These are phyloP conservation scores for Oryza punctata DNA, from an alignment of 176 grass and related monocot species.

Conservation along the genomic window DNA sequence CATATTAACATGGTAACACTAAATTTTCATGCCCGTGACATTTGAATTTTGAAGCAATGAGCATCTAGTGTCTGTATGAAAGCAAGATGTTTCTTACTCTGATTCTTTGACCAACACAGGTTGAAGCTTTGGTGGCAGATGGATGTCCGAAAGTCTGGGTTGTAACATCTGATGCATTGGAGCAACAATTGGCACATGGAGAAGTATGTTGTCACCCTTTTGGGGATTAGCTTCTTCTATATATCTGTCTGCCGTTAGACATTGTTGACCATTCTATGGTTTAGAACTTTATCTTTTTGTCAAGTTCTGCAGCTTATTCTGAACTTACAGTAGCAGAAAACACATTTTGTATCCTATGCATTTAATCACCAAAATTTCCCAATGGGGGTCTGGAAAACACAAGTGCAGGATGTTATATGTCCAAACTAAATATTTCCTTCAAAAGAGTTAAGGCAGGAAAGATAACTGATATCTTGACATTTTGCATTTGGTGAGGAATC, in stretches of 20 bases:
- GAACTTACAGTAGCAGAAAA: not conserved
- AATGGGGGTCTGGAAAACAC: not conserved
- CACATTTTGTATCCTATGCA: not conserved
- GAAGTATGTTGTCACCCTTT: slow-evolving; percentile 50
- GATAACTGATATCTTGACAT: not conserved
- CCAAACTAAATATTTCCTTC: not conserved
- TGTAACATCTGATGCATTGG: slow-evolving; percentile 81
- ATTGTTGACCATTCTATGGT: not conserved
- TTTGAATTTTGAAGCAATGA: slow-evolving; percentile 7
- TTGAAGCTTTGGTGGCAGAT: slow-evolving; percentile 81
- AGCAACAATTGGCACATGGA: slow-evolving; percentile 76
- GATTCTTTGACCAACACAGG: slow-evolving; percentile 61
- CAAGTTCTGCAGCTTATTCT: slow-evolving; percentile 7
- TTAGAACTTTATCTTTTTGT: slow-evolving; percentile 9
- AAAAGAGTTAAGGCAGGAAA: not conserved
- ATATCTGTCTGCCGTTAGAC: not conserved
- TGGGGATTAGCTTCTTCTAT: slow-evolving; percentile 8
- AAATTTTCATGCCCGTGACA: not conserved
- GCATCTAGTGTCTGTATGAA: not conserved
- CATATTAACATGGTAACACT: not conserved
- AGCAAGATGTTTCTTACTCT: slow-evolving; percentile 9
- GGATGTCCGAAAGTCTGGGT: slow-evolving; percentile 87
- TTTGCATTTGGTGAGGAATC: not conserved
- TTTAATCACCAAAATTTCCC: not conserved
- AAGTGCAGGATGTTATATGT: not conserved